These are phyloP conservation scores for Colletotrichum sp. DNA, from an alignment of 2,329 filamentous ascomycete genomes.

Conservation along the genomic window DNA sequence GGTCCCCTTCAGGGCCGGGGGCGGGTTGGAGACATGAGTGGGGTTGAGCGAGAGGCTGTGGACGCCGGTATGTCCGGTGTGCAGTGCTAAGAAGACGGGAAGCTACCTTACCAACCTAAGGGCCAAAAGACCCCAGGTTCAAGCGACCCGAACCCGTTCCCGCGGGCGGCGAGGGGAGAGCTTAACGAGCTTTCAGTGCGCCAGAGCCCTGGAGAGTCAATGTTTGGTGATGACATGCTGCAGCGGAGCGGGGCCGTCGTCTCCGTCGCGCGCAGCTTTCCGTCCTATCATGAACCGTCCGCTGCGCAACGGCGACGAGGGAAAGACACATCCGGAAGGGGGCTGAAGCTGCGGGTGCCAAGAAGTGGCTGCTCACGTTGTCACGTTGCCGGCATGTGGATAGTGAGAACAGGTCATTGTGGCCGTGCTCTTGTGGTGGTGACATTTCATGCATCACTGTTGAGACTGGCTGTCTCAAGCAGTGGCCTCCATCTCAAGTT, in stretches of 20 bases:
- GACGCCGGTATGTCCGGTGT: slow-evolving; percentile 14
- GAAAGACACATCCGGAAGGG: not conserved
- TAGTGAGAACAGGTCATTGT: not conserved
- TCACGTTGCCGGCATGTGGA: not conserved
- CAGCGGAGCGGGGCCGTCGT: slow-evolving; percentile 15
- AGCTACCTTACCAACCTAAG: not conserved
- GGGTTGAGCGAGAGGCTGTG: slow-evolving; percentile 3
- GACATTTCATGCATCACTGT: not conserved
- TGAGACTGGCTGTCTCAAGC: not conserved
- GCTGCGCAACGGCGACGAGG: slow-evolving; percentile 1
- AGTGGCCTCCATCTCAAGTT: not conserved
- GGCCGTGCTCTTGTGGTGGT: not conserved
- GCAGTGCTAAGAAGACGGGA: not conserved
- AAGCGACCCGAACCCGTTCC: not conserved
- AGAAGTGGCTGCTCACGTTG: not conserved
- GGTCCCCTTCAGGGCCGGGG: not conserved
- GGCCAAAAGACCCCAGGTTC: not conserved
- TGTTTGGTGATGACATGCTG: slow-evolving; percentile 20
- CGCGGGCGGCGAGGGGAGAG: not conserved
- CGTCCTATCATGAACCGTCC: not conserved
- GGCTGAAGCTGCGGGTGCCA: not conserved
- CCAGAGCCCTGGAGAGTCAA: not conserved
- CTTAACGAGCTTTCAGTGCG: not conserved
- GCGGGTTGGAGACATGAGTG: not conserved
- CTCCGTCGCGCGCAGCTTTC: not conserved